Conservation (phyloP, 2,329 filamentous ascomycete genomes). For the Dissoconium aciculare region DNA sequence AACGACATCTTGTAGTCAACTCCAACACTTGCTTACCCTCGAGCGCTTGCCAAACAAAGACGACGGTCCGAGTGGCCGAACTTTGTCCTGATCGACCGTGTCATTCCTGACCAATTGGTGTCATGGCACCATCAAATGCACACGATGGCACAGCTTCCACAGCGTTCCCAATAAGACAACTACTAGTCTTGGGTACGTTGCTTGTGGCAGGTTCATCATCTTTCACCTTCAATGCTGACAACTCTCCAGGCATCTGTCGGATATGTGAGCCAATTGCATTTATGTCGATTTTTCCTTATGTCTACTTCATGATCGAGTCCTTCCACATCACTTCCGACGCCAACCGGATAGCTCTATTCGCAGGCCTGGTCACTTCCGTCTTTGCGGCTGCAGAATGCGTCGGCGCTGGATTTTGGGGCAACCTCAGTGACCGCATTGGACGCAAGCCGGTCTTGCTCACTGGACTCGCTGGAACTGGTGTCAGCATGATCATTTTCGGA, state of each 20-base stretch:
- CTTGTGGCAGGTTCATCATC: constrained; percentile 1
- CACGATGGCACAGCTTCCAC: no score
- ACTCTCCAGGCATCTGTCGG: constrained; percentile 47
- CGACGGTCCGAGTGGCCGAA: no score
- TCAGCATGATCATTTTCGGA: constrained; percentile 87
- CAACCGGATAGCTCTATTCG: constrained; percentile 75
- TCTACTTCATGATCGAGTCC: constrained; percentile 92
- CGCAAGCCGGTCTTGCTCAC: constrained; percentile 83
- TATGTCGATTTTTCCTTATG: constrained; percentile 98
- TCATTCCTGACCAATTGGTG: no score
- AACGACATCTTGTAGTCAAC: no score
- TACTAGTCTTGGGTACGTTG: constrained; percentile 39
- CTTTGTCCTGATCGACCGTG: no score
- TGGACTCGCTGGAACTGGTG: constrained; percentile 75
- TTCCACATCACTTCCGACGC: constrained; percentile 72
- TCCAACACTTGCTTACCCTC: no score
- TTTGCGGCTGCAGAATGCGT: constrained; percentile 94
- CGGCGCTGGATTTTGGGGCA: constrained; percentile 83
- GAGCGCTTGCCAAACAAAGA: no score
- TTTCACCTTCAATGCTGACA: constrained; percentile 2
- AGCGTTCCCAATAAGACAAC: constrained; percentile 42
- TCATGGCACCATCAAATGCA: no score
- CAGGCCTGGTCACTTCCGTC: constrained; percentile 87
- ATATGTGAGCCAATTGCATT: constrained; percentile 98
- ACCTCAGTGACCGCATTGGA: constrained; percentile 78